Base-by-base conservation (phyloP, 1,284 basidiomycete species). In the Irpex lacteus region DNA sequence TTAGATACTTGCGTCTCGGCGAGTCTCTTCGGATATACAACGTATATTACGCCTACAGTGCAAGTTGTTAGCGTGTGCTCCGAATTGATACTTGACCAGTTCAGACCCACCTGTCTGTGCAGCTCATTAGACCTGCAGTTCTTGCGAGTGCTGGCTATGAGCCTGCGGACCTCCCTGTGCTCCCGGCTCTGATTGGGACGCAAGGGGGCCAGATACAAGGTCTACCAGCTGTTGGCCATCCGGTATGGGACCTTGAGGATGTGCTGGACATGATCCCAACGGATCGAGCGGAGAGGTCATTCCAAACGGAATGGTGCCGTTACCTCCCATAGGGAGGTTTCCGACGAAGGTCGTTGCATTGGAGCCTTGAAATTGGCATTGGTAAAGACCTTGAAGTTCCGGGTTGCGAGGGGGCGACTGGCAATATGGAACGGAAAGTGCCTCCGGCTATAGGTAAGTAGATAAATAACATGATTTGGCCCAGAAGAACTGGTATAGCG, bases 181-280 rank as follows among this genome's bases (percentile, higher is more conserved):
- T 47, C n/a, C 57, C 4, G 62, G 44, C 9, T 65, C 54, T 6
- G 60, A 32, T 38, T 60, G 40, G 18, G 54, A 34, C 37, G 56
- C 60, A n/a, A 38, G 82, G 59, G 83, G 81, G 69, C 76, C 74
- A 58, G 77, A 73, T 1, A 78, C 78, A 63, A 84, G 72, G 65
- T 77, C 77, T 59, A 74, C 75, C 26, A 87, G 77, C 72, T 86
- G 85, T 9, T 72, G 67, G 44, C 86, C 85, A 70, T 85, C 85
- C 1, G 85, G 63, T 53, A 81, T 73, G 57, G 80, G 77, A 1
- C 78, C 78, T 13, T 64, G 63, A 3, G 77, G 66, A 66, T 78
- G 70, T 5, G 78, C 79, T 26, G 78, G 77, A 72, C 80, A 80
- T 8, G 77, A 78, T 11, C 79, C 79, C 0, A 76, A 65, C 1